Evolutionary conservation across 2,329 filamentous ascomycete species (phyloP).

Genomic region (Zymoseptoria brevis): DNA sequence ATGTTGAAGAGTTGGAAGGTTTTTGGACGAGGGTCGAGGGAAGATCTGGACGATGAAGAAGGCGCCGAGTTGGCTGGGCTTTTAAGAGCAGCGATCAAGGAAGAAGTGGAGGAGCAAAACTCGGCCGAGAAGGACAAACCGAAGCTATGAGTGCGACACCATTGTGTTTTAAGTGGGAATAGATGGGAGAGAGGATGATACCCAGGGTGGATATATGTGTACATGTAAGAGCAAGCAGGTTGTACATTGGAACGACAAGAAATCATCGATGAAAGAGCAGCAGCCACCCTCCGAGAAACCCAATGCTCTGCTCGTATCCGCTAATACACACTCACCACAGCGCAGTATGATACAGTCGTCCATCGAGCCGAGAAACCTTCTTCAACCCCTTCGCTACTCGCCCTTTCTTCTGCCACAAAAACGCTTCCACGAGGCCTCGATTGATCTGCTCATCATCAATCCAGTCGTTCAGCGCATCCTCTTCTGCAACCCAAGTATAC

Average conservation of each 20-base stretch:
- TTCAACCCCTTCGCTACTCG: not conserved
- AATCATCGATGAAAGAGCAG: not conserved
- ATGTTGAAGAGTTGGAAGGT: slow-evolving; percentile 62
- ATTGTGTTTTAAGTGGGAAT: not conserved
- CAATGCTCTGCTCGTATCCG: not conserved
- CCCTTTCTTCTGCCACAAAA: not conserved
- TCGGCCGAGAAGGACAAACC: slow-evolving; percentile 1
- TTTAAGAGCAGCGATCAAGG: slow-evolving; percentile 32
- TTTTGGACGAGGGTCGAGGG: slow-evolving; percentile 67
- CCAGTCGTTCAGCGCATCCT: not conserved
- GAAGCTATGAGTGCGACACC: slow-evolving; percentile 1
- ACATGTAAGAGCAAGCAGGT: not conserved
- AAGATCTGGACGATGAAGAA: slow-evolving; percentile 71
- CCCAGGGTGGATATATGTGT: not conserved
- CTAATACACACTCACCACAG: not conserved
- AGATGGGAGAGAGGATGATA: not conserved
- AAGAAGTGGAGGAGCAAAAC: slow-evolving; percentile 9
- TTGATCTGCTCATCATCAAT: not conserved
- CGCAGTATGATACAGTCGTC: not conserved
- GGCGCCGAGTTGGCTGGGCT: slow-evolving; percentile 52
- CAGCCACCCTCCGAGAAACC: not conserved
- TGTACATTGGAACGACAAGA: not conserved
- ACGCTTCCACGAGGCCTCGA: not conserved
- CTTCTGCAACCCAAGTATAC: not conserved
- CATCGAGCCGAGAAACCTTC: not conserved